phyloP scores from a whole-genome alignment of 2,329 filamentous ascomycete species.

The Xylariaceae sp. region DNA sequence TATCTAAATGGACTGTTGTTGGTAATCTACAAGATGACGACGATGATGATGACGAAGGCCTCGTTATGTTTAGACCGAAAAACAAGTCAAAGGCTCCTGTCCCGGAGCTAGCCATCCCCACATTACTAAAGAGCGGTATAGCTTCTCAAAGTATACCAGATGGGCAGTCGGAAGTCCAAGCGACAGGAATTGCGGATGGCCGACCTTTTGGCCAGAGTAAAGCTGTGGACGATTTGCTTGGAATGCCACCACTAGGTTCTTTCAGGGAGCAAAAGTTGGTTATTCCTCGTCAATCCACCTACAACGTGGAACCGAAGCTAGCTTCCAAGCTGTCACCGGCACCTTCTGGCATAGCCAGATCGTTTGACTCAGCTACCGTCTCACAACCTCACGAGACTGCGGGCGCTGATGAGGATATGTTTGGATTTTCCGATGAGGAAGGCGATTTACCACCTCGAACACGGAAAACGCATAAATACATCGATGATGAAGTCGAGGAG shows the following conservation, averaged over 20 bases:
- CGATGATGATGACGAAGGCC: conserved; percentile 31
- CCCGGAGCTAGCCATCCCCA: background rate
- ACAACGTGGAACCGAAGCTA: conserved; percentile 2
- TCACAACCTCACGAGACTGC: background rate
- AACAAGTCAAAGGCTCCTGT: conserved; percentile 6
- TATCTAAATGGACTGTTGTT: conserved; percentile 49
- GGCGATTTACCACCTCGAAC: conserved; percentile 15
- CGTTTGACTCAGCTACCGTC: background rate
- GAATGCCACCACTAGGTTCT: conserved; percentile 28
- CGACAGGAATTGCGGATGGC: conserved; percentile 14
- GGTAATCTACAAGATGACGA: conserved; percentile 28
- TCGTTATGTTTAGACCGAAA: conserved; percentile 27
- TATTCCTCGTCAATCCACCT: conserved; percentile 16
- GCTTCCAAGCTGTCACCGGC: background rate
- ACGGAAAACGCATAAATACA: conserved; percentile 26
- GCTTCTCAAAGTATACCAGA: background rate
- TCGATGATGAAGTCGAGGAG: conserved; percentile 33
- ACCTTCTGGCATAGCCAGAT: conserved; percentile 1
- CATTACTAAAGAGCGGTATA: background rate
- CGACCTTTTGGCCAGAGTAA: conserved; percentile 16
- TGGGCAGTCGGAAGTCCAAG: background rate
- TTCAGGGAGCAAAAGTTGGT: conserved; percentile 28
- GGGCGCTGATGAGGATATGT: conserved; percentile 36
- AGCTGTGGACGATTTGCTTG: conserved; percentile 25
- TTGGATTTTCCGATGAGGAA: conserved; percentile 39